Evolutionary conservation across 2,329 filamentous ascomycete genomes (phyloP).

Genomic region (Fusarium albosuccineum): DNA sequence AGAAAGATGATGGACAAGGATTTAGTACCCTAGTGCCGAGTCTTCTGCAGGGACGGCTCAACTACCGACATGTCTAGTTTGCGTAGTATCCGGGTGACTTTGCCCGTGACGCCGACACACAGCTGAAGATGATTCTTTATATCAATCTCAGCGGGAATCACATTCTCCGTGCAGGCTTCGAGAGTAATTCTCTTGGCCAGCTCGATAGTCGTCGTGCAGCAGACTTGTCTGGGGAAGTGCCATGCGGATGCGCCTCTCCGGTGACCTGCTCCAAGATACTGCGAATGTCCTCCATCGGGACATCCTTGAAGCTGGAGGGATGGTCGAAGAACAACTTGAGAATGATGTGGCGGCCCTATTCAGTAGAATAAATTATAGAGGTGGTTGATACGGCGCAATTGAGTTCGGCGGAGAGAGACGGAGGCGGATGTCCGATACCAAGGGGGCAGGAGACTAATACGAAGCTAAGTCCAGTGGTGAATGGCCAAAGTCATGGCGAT

Average conservation of each 20-base stretch:
- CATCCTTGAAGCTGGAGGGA: slow-evolving; percentile 78
- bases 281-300: slow-evolving; percentile 79
- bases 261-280: slow-evolving; percentile 52
- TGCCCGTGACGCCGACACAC: slow-evolving; percentile 74
- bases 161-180: slow-evolving; percentile 80
- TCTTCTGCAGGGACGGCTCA: slow-evolving; percentile 65
- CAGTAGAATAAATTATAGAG: neutral
- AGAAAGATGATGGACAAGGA: slow-evolving; percentile 72
- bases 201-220: slow-evolving; percentile 88
- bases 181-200: slow-evolving; percentile 86
- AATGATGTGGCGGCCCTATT: slow-evolving; percentile 74
- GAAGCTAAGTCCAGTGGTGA: neutral
- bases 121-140: slow-evolving; percentile 63
- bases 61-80: slow-evolving; percentile 67
- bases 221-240: slow-evolving; percentile 68
- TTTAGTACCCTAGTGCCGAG: slow-evolving; percentile 71
- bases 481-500: neutral
- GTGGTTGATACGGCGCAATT: neutral
- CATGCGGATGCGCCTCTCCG: slow-evolving; percentile 48
- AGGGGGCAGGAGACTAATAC: slow-evolving; percentile 10
- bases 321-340: slow-evolving; percentile 81
- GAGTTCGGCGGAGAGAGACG: slow-evolving; percentile 13
- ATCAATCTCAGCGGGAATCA: slow-evolving; percentile 39
- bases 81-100: slow-evolving; percentile 74
- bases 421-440: slow-evolving; percentile 37